Evolutionary conservation across 2,329 filamentous ascomycete genomes (phyloP), one percentile per base, ranked within the genome.

Genomic region (Colletotrichum camelliae): DNA sequence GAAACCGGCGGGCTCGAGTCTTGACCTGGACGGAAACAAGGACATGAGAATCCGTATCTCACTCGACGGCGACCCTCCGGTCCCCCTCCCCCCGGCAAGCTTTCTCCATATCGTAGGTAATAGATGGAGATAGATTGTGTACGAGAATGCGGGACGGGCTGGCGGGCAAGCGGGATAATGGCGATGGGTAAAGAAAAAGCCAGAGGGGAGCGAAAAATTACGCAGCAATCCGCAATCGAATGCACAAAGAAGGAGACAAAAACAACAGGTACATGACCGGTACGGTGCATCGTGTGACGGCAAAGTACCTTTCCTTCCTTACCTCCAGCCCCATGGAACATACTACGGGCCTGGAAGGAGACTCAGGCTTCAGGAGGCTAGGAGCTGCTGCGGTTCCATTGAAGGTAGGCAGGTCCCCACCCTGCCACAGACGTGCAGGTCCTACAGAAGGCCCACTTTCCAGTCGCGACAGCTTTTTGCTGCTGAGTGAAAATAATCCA

Each of bases 401-500:
- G 31, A 33, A 33, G 31, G 31, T 33, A 33, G 31, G 31, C 31
- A 33, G 35, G 33, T 61, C 35, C 31, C 67, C 24, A 39, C 33
- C 29, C 60, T 13, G 67, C 15, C 18, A 13, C 55, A 69, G 67
- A 18, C 24, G 24, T 58, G 27, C 48, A 57, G 39, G 39, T 52
- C 31, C 16, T 31, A 31, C 29, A 31, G 58, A 74, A 67, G 52
- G 15, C 43, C 74, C 71, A 70, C 71, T 58, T 52, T 52, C 67
- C 58, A 69, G 67, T 67, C 39, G 67, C 55, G 24, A 64, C 61
- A 48, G 72, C 72, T 70, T 74, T 70, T 70, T 66, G 31, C 61
- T 72, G 73, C 68, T 72, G 72, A 76, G 72, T 73, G 75, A 78
- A 78, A 77, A 77, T 77, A 77, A 70, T 77, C 67, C 64, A 70